Base-by-base conservation (phyloP, 139 green algal genomes). In the Coccomyxa sp. region DNA sequence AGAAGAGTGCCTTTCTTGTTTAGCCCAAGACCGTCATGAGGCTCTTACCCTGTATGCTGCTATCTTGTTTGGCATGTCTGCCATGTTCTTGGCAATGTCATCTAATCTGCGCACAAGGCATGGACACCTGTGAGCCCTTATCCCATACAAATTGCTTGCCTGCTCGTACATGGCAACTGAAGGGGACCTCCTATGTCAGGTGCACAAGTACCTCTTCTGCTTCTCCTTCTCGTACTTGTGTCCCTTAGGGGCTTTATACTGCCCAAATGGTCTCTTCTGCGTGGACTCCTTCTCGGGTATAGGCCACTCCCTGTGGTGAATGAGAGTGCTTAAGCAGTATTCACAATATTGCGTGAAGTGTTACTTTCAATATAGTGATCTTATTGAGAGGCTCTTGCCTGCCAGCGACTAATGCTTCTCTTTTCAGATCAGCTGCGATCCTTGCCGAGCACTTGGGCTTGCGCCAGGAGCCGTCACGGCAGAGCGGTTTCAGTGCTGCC, bases 161-260 rank as follows among this genome's bases (percentile, higher is more conserved):
- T 6, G 50, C 22, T 18, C 27, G 50, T 31, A 22, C 50, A 12
- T 3, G 5, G 50, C 50, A 18, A 64, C 50, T 64, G 18, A 18
- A 12, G 18, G 27, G 27, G 44, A 58, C 14, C 44, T 27, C 12
- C 44, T 58, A 27, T 58, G 44, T 55, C 1, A 64, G 37, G 6
- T 44, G 33, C 40, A 39, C n/a, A 7, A 9, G 7, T 34, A 89
- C 81, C 78, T 79, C 27, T 73, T 37, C n/a, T 55, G 55, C 68
- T 86, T 81, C 55, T 71, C 27, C 12, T 82, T 79, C 54, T 91
- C 80, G 44, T 87, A 76, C 55, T 91, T 91, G 78, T 91, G 87
- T 0, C 87, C 87, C 69, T 91, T 91, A 39, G 73, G 80, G 58
- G 82, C 84, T 35, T 76, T 73, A 29, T 71, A 31, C 37, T 74